Percentiles rank a stretch among this genome's conserved stretches.
phyloP scores from a whole-genome alignment of 129 eudicot genomes.

The sunflower (Helianthus annuus) region HanXRQr2.0-SUNRISE NC_035441.2:181154147-181154646 shows the following conservation, averaged over 20 bases:
- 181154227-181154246: constrained; percentile 88
- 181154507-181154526: constrained; percentile 75
- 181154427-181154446: constrained; percentile 61
- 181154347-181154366: constrained; percentile 84
- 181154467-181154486: constrained; percentile 93
- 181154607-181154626: neutral
- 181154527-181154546: constrained; percentile 97
- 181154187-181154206: constrained; percentile 59
- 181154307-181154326: constrained; percentile 89
- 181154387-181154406: constrained; percentile 41
- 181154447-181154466: constrained; percentile 76
- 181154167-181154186: constrained; percentile 63
- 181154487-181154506: constrained; percentile 98
- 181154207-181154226: constrained; percentile 63
- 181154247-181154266: constrained; percentile 31
- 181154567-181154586: neutral
- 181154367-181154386: constrained; percentile 82
- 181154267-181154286: constrained; percentile 73
- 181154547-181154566: constrained; percentile 67
- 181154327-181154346: constrained; percentile 92
- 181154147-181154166: constrained; percentile 58
- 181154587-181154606: neutral
- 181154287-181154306: constrained; percentile 58
- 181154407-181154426: constrained; percentile 27
- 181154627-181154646: neutral